Conservation (phyloP, 176 grass and related monocot genomes). For the Rhynchospora tenuis region DNA sequence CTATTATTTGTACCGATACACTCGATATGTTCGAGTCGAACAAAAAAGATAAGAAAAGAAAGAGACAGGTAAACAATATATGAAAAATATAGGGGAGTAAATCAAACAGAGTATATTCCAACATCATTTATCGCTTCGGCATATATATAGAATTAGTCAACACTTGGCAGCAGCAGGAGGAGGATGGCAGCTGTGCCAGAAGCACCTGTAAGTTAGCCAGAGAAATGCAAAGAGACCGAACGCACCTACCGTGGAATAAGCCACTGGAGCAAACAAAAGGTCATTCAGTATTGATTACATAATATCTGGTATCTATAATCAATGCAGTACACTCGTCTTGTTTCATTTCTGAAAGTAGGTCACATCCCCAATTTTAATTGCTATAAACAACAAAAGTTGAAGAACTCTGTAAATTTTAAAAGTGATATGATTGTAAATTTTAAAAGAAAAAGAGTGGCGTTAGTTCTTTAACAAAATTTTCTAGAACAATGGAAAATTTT, state of each 20-base stretch:
- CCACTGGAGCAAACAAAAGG: neutral
- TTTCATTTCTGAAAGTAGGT: neutral
- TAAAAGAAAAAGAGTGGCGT: neutral
- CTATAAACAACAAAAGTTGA: neutral
- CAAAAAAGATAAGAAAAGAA: no score
- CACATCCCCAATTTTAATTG: neutral
- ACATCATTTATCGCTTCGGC: neutral
- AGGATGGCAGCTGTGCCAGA: conserved; percentile 13
- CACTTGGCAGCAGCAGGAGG: neutral
- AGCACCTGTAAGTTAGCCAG: conserved; percentile 2
- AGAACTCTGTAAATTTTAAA: neutral
- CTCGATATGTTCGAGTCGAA: no score
- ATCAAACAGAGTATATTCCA: neutral
- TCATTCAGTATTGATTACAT: neutral
- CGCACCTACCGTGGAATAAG: neutral
- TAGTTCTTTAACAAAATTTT: neutral
- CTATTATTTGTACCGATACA: no score
- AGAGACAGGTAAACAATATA: no score
- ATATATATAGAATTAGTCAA: neutral
- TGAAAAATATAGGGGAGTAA: no score
- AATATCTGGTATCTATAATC: neutral
- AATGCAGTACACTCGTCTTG: neutral
- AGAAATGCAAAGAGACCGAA: neutral
- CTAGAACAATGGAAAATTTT: neutral
- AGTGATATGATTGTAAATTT: neutral